Base-by-base conservation (phyloP, 371 early-diverging fungal species). In the Saksenaea oblongispora region DNA sequence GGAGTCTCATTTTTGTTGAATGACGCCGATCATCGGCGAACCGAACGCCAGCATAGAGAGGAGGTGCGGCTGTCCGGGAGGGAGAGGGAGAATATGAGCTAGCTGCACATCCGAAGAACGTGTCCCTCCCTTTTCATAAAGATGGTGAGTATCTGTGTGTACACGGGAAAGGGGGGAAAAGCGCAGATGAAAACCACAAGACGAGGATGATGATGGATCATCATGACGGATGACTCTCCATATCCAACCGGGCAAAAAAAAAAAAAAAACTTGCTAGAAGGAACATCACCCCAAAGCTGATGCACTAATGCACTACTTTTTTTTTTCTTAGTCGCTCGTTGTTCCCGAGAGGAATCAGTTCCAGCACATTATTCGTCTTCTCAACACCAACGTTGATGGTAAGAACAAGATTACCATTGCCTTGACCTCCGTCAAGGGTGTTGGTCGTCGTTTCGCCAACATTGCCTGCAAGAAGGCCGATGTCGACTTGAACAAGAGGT, bases 301-400 rank as follows among this genome's bases (percentile, higher is more conserved):
- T n/a, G n/a, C n/a, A n/a, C n/a, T 58, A 58, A 58, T 42, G 39
- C 17, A 18, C 7, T 27, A 17, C 15, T 60, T 42, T 47, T 31
- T 62, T 28, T 34, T 58, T 39, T 56, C 53, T 61, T 67, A 90
- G 94, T 95, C 95, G 74, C 89, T 95, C 84, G 91, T 92, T 67
- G 93, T 93, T 72, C 89, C 93, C 63, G 93, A 91, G 77, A 88
- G 90, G 88, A 87, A 87, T 76, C 88, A 91, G 79, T 95, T 98
- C 89, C 98, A 97, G 86, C 94, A 95, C 89, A 99, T 99, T 87
- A 87, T 98, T 73, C 99, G 99, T 96, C 89, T 99, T 62, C 94
- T 96, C 82, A 99, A 99, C 93, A 99, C 99, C 84, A 99, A 99
- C 91, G 92, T 99, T 78, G 95, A 99, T 82, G 99, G 99, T 69